phyloP scores from a whole-genome alignment of 1,139 yeast species.

The Debaryomyces subglobosus region DNA sequence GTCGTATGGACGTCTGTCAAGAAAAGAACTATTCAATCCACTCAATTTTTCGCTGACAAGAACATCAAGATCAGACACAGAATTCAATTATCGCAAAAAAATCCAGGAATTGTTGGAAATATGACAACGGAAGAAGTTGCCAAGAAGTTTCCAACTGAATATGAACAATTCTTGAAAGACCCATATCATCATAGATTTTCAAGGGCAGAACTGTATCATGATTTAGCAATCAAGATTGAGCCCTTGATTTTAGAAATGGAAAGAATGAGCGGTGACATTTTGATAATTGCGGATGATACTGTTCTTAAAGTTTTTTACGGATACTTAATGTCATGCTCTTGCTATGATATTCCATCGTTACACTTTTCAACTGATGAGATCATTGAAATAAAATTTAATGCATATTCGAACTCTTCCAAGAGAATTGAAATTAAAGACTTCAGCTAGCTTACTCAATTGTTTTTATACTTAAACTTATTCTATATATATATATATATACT shows the following conservation, averaged over 20 bases:
- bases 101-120: conserved; percentile 87
- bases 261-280: conserved; percentile 82
- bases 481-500: background rate
- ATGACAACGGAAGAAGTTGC: conserved; percentile 62
- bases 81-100: conserved; percentile 81
- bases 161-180: conserved; percentile 63
- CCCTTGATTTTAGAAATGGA: conserved; percentile 93
- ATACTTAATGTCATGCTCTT: conserved; percentile 89
- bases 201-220: conserved; percentile 93
- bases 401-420: conserved; percentile 76
- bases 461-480: background rate
- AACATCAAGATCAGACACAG: conserved; percentile 71
- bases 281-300: conserved; percentile 92
- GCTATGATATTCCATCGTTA: conserved; percentile 79
- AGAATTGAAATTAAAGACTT: conserved; percentile 38
- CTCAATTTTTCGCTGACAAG: conserved; percentile 61
- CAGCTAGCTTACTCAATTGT: conserved; percentile 2
- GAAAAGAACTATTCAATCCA: conserved; percentile 79
- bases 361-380: conserved; percentile 80
- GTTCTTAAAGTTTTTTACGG: conserved; percentile 89
- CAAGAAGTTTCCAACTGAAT: conserved; percentile 68
- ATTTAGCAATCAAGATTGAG: conserved; percentile 90
- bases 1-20: conserved; percentile 94
- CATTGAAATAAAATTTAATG: conserved; percentile 85
- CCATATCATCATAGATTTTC: conserved; percentile 94